phyloP scores from a whole-genome alignment of 345 rosid genomes.

The Chamaenerion angustifolium region DNA sequence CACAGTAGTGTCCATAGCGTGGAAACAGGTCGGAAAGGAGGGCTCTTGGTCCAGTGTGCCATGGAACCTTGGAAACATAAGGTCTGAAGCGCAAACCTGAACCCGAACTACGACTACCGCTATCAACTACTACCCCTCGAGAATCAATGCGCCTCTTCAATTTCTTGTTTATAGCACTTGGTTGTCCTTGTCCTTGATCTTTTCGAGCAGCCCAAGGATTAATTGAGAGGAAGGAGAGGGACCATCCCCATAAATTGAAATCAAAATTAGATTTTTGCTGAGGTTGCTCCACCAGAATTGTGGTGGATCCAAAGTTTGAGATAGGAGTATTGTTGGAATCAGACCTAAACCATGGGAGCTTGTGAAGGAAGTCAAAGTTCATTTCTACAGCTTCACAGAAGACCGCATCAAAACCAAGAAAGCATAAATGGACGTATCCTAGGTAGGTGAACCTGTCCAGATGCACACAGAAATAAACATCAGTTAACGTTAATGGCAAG shows the following conservation, averaged over 20 bases:
- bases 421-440: background rate
- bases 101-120: conserved; percentile 12
- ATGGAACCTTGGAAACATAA: conserved; percentile 81
- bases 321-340: conserved; percentile 21
- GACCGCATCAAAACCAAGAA: background rate
- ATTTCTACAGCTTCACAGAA: conserved; percentile 10
- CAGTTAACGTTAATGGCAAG: no score
- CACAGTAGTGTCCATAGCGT: conserved; percentile 90
- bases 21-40: conserved; percentile 87
- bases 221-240: conserved; percentile 21
- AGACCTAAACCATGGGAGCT: conserved; percentile 25
- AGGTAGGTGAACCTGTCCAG: background rate
- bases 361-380: conserved; percentile 30
- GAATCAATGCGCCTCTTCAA: conserved; percentile 37
- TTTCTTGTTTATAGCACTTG: conserved; percentile 52
- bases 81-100: conserved; percentile 64
- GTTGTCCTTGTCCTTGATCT: conserved; percentile 20
- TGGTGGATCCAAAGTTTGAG: conserved; percentile 22
- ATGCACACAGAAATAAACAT: no score
- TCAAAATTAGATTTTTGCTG: conserved; percentile 23
- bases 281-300: conserved; percentile 20
- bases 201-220: conserved; percentile 32
- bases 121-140: conserved; percentile 10
- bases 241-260: conserved; percentile 47
- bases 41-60: conserved; percentile 90